Evolutionary conservation across 1,284 basidiomycete genomes (phyloP), one percentile per base, ranked within the genome.

Genomic region (Malassezia equina): DNA sequence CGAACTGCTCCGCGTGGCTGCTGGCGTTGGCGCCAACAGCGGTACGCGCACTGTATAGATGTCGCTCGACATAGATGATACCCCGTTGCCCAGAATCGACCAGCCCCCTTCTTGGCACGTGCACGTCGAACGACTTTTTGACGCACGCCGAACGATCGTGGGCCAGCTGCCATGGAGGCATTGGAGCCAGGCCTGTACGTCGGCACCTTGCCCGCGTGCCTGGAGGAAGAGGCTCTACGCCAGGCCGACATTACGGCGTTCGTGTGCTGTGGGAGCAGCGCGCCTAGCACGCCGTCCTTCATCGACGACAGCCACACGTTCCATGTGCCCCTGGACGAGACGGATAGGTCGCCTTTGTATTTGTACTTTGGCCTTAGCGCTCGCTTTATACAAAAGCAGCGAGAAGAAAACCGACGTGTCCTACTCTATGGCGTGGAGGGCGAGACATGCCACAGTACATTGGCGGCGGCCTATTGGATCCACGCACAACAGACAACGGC

Each of bases 351-450:
- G 34, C 75, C 75, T 39, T 67, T 76, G 41, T 59, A 75, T 33
- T 65, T 66, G 9, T 73, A 75, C 52, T 73, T 77, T 44, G 54
- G 61, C 9, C 50, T 61, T 9, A 60, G 62, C 27, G 67, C 65
- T 55, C 66, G 69, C 21, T 69, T 74, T 47, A 72, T 77, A 32
- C 28, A 63, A 4, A 27, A 55, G 8, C 66, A 64, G n/a, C 62
- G 71, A 15, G 15, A 57, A 11, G 63, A 65, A n/a, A 42, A 41
- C 64, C 65, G 66, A 4, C 67, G 65, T 21, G 71, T 77, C 0
- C 65, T 77, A 13, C 75, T 77, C 1, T 76, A 76, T 49, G 77
- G 76, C 44, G 75, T 76, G 49, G 75, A 76, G 0, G 75, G 75
- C 8, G 65, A 74, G 12, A 71, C 71, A 8, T 62, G 76, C 3